Conservation (phyloP, 2,329 filamentous ascomycete species). For the Parastagonospora avenae region DNA sequence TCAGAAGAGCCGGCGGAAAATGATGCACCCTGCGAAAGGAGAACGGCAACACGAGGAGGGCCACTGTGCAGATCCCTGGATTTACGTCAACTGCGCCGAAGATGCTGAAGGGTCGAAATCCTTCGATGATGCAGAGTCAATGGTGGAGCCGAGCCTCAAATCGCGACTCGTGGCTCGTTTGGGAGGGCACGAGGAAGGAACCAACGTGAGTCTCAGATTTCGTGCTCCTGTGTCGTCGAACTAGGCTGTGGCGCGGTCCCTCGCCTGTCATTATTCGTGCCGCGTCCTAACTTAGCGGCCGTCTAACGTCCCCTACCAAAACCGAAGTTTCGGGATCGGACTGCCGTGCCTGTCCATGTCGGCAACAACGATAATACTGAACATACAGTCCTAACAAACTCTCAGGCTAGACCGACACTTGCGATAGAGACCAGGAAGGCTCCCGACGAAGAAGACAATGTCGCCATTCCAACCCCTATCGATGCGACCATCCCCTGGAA, state of each 20-base stretch:
- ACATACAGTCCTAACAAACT: neutral
- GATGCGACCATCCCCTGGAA: constrained; percentile 15
- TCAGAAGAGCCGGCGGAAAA: too few relatives aligned
- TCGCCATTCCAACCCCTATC: constrained; percentile 25
- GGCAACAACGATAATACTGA: neutral
- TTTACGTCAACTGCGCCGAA: neutral
- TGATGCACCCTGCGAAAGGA: neutral
- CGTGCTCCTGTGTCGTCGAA: constrained; percentile 16
- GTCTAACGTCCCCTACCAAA: constrained; percentile 7
- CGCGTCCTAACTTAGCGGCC: constrained; percentile 12
- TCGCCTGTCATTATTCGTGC: constrained; percentile 10
- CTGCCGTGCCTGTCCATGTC: constrained; percentile 3
- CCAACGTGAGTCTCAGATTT: constrained; percentile 8
- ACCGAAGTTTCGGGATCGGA: neutral
- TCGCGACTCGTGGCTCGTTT: neutral
- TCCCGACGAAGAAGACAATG: constrained; percentile 6
- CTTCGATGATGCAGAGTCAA: neutral
- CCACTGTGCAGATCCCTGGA: constrained; percentile 6
- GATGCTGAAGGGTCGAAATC: neutral
- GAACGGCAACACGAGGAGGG: neutral
- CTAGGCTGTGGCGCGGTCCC: constrained; percentile 12
- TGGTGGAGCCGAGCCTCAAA: neutral
- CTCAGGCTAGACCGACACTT: neutral
- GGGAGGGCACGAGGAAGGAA: neutral
- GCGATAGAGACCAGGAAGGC: neutral